A percentile compares a stretch with the other conserved stretches of the same genome.
phyloP scores from a whole-genome alignment of 2,329 filamentous ascomycete species.

The Ophiostoma sp. region DNA sequence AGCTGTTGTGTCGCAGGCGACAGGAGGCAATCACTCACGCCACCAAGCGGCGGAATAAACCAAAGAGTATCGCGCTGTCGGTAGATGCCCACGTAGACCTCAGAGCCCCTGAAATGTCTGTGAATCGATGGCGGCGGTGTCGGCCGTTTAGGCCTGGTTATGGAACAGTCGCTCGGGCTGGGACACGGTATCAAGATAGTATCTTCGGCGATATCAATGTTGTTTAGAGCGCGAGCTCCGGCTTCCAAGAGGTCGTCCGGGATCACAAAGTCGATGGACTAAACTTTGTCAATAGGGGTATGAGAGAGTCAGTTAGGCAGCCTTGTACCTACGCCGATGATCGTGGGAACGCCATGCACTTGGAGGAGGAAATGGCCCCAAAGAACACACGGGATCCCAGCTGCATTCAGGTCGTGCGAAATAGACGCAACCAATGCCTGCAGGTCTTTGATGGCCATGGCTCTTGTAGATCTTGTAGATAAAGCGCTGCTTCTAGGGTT shows the following conservation, averaged over 20 bases:
- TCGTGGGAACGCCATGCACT: constrained; percentile 19
- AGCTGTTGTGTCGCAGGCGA: constrained; percentile 20
- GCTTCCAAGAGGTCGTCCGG: constrained; percentile 17
- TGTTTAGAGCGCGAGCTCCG: constrained; percentile 14
- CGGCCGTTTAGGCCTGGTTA: neutral
- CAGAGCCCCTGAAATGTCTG: constrained; percentile 10
- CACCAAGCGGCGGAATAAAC: constrained; percentile 29
- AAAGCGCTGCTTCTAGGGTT: no score
- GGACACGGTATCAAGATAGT: constrained; percentile 15
- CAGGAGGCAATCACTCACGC: constrained; percentile 19
- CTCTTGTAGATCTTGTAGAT: no score
- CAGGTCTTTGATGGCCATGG: constrained; percentile 1
- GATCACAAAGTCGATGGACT: constrained; percentile 22
- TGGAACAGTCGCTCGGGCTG: neutral
- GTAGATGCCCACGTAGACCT: constrained; percentile 29
- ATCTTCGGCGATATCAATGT: neutral
- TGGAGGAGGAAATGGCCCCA: constrained; percentile 20
- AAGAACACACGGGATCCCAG: constrained; percentile 18
- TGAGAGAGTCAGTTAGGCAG: neutral
- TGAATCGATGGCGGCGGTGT: constrained; percentile 18
- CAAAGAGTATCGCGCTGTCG: constrained; percentile 29
- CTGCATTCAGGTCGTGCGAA: constrained; percentile 15
- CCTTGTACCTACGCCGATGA: constrained; percentile 16
- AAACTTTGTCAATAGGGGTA: neutral
- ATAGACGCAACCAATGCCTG: constrained; percentile 18